Evolutionary conservation across 2,329 filamentous ascomycete genomes (phyloP), one percentile per base, ranked within the genome.

Genomic region (Xylariomycetidae sp.): DNA sequence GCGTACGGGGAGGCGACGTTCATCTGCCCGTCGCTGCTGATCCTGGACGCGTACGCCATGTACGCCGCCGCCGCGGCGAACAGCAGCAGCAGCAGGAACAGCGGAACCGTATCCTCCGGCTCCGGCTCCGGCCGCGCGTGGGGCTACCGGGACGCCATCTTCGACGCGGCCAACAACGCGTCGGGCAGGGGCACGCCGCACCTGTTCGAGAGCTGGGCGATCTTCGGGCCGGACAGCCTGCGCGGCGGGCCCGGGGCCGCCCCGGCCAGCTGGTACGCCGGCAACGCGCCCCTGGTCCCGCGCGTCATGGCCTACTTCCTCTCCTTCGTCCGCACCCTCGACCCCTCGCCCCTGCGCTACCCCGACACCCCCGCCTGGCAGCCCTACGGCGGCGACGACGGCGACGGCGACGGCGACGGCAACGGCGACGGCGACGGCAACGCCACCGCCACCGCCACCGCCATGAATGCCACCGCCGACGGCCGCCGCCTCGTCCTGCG

Each of bases 61-160:
- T 53, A 60, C 31, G 35, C 34, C 7, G 23, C 37, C n/a, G n/a
- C n/a, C n/a, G n/a, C n/a, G n/a, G n/a, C n/a, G n/a, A n/a, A n/a
- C n/a, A n/a, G n/a, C n/a, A n/a, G n/a, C n/a, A n/a, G n/a, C n/a
- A n/a, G 35, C 17, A 12, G 18, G n/a, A 35, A 30, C 32, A 26
- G 8, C 4, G n/a, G n/a, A n/a, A n/a, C n/a, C n/a, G n/a, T n/a
- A n/a, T n/a, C n/a, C n/a, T n/a, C n/a, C n/a, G n/a, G n/a, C n/a
- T n/a, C n/a, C n/a, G n/a, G n/a, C n/a, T n/a, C n/a, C n/a, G 28
- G 29, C 6, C 38, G 31, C 25, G 44, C 60, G 12, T 74, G 65
- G 60, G 57, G 59, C 17, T 74, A 74, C 52, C 64, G 63, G 24
- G 74, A 65, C 58, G 63, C 71, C 52, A 66, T 74, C 15, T 47